These are phyloP conservation scores for Ogataea methanolica DNA, from an alignment of 805 yeast genomes.

Conservation along the genomic window DNA sequence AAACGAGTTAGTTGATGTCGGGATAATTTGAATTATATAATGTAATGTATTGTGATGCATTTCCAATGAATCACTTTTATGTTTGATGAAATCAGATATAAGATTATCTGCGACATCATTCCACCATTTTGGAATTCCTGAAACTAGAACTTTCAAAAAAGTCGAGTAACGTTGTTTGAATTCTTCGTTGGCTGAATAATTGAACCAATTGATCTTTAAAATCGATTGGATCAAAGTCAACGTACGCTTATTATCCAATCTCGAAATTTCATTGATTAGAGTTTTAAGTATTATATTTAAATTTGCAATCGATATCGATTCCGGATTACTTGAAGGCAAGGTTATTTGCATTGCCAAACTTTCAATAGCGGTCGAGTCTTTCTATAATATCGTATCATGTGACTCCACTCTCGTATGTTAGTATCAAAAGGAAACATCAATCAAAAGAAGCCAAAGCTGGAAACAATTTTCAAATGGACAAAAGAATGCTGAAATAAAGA, in stretches of 20 bases:
- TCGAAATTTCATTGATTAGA: slow-evolving; percentile 60
- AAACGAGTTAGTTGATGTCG: slow-evolving; percentile 70
- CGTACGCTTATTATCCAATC: slow-evolving; percentile 56
- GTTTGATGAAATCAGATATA: slow-evolving; percentile 52
- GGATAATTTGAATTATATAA: slow-evolving; percentile 66
- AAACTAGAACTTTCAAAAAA: slow-evolving; percentile 72
- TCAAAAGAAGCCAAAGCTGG: too few species aligned
- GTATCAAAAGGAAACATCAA: slow-evolving; percentile 19
- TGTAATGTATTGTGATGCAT: slow-evolving; percentile 63
- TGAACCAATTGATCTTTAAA: slow-evolving; percentile 63
- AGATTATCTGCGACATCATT: slow-evolving; percentile 70
- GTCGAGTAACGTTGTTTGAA: slow-evolving; percentile 57
- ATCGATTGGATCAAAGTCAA: slow-evolving; percentile 55
- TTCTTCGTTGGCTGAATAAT: slow-evolving; percentile 27
- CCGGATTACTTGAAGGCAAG: slow-evolving; percentile 47
- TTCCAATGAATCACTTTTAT: slow-evolving; percentile 10
- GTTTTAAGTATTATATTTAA: slow-evolving; percentile 51
- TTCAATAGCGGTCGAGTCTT: slow-evolving; percentile 53
- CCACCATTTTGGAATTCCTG: slow-evolving; percentile 89
- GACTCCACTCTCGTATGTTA: not conserved
- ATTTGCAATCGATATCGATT: slow-evolving; percentile 49
- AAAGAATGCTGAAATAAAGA: slow-evolving; percentile 3
- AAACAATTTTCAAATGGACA: slow-evolving; percentile 1
- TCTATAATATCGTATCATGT: slow-evolving; percentile 15
- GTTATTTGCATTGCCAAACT: slow-evolving; percentile 55